Base-by-base conservation (phyloP, 768 basidiomycete genomes). In the Pholiota molesta region DNA sequence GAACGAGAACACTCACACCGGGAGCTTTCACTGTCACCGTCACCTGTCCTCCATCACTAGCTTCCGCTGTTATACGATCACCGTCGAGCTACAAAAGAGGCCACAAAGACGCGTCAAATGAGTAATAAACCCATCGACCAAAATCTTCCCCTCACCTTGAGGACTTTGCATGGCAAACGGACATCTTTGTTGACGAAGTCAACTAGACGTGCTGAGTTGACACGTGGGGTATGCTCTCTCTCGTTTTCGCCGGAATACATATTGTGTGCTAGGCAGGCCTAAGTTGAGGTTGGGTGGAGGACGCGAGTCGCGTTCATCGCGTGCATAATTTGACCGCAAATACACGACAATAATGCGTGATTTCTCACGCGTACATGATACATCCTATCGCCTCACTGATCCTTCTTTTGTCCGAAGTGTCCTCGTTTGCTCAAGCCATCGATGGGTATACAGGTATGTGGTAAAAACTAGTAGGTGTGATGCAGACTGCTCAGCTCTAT, bases 21-120 rank as follows among this genome's bases (percentile, higher is more conserved):
- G 65, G 63, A n/a, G 84, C 66, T 14, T 69, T 68, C 19, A 89
- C 73, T 23, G 73, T 75, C 7, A 90, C 73, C 23, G 73, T 75
- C 7, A 90, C 85, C 69, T 92, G 77, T 0, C 84, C 87, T 1
- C 86, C 88, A 67, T 94, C 92, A 47, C 81, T 80, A 0, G 90
- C 83, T 62, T 87, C 80, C 13, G 93, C 87, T 3, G 84, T 80
- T 13, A 85, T 81, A 2, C 72, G 71, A 14, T 80, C 80, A 17
- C 78, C 78, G 35, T 81, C 82, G 51, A 74, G 69, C 79, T 81
- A 62, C 39, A 54, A 54, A 31, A 31, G 1, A 47, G 40, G 33
- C 7, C 56, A 52, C 40, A 44, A 56, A 44, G 59, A 56, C 60
- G 54, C 54, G 39, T 23, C 16, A 6, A 26, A 42, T 33, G 40